A percentile compares a stretch with the other conserved stretches of the same genome.
These are phyloP conservation scores for Neonothopanus nambi DNA, from an alignment of 1,284 basidiomycete species.

Conservation along the genomic window DNA sequence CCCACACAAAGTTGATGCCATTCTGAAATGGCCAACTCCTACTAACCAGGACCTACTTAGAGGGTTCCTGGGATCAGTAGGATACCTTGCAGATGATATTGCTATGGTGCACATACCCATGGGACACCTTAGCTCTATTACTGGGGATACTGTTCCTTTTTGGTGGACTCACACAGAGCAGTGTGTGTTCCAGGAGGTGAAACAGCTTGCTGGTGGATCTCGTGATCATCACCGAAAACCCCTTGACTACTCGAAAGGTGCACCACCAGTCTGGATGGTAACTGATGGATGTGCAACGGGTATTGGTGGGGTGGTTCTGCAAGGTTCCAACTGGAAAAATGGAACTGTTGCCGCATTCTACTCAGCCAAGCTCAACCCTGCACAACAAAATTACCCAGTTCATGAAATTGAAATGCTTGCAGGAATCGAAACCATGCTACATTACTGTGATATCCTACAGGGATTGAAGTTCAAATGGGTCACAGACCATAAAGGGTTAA, in stretches of 20 bases:
- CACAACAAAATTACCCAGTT: slow-evolving; percentile 19
- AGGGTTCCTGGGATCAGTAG: slow-evolving; percentile 26
- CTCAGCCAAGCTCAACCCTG: slow-evolving; percentile 29
- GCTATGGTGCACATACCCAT: slow-evolving; percentile 21
- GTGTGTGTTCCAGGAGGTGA: slow-evolving; percentile 28
- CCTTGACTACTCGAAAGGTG: slow-evolving; percentile 20
- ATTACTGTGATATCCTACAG: slow-evolving; percentile 23
- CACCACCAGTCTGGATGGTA: slow-evolving; percentile 22
- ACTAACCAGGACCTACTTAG: slow-evolving; percentile 17
- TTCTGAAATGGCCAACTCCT: slow-evolving; percentile 27
- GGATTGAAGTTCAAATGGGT: slow-evolving; percentile 28
- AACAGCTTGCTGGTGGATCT: slow-evolving; percentile 17
- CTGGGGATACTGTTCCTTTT: slow-evolving; percentile 19
- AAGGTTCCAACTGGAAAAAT: slow-evolving; percentile 22
- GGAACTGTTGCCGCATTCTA: slow-evolving; percentile 25
- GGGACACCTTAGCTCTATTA: slow-evolving; percentile 23
- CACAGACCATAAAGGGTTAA: slow-evolving; percentile 32
- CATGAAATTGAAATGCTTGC: slow-evolving; percentile 32
- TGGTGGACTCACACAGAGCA: slow-evolving; percentile 28
- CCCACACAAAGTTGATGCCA: too few relatives aligned
- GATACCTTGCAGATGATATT: slow-evolving; percentile 25
- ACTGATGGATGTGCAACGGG: slow-evolving; percentile 24
- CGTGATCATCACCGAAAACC: slow-evolving; percentile 19
- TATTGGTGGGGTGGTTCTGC: slow-evolving; percentile 22
- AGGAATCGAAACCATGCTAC: slow-evolving; percentile 27